Evolutionary conservation across 1,284 basidiomycete species (phyloP), one percentile per base, ranked within the genome.

Genomic region (Ustilago loliicola): DNA sequence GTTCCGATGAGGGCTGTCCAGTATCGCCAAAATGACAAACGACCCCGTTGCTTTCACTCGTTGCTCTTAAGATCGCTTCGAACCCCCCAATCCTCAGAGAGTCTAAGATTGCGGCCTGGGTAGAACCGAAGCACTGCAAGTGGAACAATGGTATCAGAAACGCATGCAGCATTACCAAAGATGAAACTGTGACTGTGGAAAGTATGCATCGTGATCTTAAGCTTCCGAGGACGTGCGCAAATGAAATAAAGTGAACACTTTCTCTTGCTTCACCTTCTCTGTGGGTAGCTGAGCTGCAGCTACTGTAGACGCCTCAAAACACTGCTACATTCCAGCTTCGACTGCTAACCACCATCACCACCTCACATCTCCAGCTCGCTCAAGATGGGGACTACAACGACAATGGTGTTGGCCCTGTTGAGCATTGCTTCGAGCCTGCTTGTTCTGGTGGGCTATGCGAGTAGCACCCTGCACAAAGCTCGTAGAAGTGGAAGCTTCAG

Each of bases 201-300:
- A n/a, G n/a, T 34, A 11, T 34, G 32, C 32, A 50, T n/a, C 32
- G 63, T 58, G 63, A 57, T 59, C 40, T 27, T 50, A 50, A 10
- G 23, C 48, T 50, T 50, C 25, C 48, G 25, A 38, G 36, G 45
- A 13, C 45, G 34, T 50, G 64, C 64, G 42, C 57, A 66, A 50
- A 66, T 60, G 57, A 66, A 66, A 66, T 66, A 25, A 66, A 66
- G 9, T 50, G 38, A 21, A 19, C 38, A 4, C 9, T 32, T 10
- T 54, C 55, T 21, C 7, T 36, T 4, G 40, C 50, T 15, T 47
- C 2, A 17, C 9, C 40, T 57, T 36, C 38, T 23, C 40, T 45
- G 25, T 40, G 52, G 25, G 50, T n/a, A 32, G 27, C 6, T 54
- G 19, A 32, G 10, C 17, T 50, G 48, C 45, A 11, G 23, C 13